Evolutionary conservation across 2,329 filamentous ascomycete genomes (phyloP), one percentile per base, ranked within the genome.

Genomic region (Exophiala viscosa): DNA sequence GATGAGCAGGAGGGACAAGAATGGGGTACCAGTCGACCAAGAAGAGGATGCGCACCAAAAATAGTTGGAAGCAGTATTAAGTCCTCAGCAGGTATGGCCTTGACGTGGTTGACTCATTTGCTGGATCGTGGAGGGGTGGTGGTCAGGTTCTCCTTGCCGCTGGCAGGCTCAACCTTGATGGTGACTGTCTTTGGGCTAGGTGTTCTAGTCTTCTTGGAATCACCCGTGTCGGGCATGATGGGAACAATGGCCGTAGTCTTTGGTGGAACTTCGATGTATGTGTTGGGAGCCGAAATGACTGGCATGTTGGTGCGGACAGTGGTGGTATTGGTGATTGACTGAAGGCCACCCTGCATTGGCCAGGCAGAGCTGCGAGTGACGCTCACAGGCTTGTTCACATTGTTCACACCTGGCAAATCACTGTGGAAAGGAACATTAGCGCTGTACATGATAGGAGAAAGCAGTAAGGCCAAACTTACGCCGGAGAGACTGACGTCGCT

Each of bases 401-500:
- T 73, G 60, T 70, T 74, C 60, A 68, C 60, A 56, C 69, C 56
- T 10, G 67, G 67, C 53, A 68, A 68, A 45, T 72, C 73, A 58
- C 60, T 64, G 46, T 10, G 41, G 40, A 33, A 59, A 48, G 23
- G 32, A 23, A 54, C 39, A 60, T 74, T 55, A 74, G 67, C 44
- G 10, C 38, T 35, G 42, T 14, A 15, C 4, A 20, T 17, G 3
- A 11, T 47, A 28, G 9, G 44, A 20, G 4, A 32, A 40, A 36
- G 32, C 48, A 45, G 47, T 34, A 50, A 40, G 41, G 35, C 34
- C 48, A 51, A 45, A 69, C 72, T 65, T 70, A 76, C 73, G 71
- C 69, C 57, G 73, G 73, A 46, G 73, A 75, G 50, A 76, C 73
- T 13, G 73, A 74, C 46, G 73, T 74, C 50, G 72, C 73, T 17